A percentile compares a stretch with the other conserved stretches of the same genome.
These are phyloP conservation scores for Silene vulgaris DNA, from an alignment of 179 eudicot species.

Conservation along the genomic window DNA sequence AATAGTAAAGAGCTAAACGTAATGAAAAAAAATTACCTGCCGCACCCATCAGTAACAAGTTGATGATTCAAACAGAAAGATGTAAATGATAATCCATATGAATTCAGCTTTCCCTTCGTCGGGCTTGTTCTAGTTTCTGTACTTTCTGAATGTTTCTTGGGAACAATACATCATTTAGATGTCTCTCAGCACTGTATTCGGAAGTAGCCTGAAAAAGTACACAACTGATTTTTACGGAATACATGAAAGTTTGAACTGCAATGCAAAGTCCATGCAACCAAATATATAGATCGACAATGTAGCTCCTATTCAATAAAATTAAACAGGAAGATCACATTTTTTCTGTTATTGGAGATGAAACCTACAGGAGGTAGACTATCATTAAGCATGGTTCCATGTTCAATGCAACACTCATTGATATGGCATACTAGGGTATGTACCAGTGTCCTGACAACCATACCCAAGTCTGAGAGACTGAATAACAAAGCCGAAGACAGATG, in stretches of 20 bases:
- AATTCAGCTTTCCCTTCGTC: constrained; percentile 48
- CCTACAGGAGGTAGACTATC: too few species aligned
- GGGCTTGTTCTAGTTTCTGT: constrained; percentile 59
- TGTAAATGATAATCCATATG: constrained; percentile 7
- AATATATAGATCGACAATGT: too few species aligned
- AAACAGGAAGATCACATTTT: too few species aligned
- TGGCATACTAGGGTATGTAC: too few species aligned
- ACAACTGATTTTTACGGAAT: not conserved
- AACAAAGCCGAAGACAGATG: not conserved
- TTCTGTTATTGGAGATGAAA: too few species aligned
- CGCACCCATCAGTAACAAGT: constrained; percentile 19
- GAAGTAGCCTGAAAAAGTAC: constrained; percentile 70
- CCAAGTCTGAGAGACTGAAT: not conserved
- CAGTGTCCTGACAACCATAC: not conserved
- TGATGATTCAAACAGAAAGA: constrained; percentile 6
- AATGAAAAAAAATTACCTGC: constrained; percentile 19
- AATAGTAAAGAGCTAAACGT: constrained; percentile 7
- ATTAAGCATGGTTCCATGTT: too few species aligned
- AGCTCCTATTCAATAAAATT: too few species aligned
- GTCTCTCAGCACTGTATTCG: constrained; percentile 89
- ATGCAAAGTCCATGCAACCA: too few species aligned
- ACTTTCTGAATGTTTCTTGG: constrained; percentile 59
- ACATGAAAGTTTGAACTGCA: too few species aligned
- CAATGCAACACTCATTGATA: too few species aligned
- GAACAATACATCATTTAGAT: constrained; percentile 66